phyloP scores from a whole-genome alignment of 768 basidiomycete genomes.

The Phaffia tasmanica region DNA sequence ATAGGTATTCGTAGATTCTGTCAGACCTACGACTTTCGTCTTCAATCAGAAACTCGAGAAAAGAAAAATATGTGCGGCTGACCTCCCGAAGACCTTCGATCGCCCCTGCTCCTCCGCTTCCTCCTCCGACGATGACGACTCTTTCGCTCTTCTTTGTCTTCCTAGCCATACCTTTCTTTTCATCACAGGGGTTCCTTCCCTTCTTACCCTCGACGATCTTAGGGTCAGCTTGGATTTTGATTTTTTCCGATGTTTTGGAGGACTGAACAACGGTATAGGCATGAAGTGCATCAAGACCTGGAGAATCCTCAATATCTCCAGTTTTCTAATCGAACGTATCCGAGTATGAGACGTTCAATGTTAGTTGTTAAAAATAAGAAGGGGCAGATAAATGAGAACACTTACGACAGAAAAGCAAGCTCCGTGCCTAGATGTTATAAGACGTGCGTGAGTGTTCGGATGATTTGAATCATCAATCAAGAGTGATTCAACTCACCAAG shows the following conservation, averaged over 20 bases:
- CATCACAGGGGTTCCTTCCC: constrained; percentile 46
- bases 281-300: constrained; percentile 67
- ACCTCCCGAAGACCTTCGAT: constrained; percentile 76
- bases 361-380: background rate
- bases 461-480: background rate
- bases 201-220: constrained; percentile 57
- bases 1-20: constrained; percentile 8
- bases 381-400: background rate
- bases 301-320: constrained; percentile 60
- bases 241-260: constrained; percentile 52
- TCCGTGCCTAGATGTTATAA: constrained; percentile 4
- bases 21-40: background rate
- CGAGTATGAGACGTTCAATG: background rate
- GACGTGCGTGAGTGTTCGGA: background rate
- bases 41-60: background rate
- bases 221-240: constrained; percentile 61
- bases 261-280: constrained; percentile 52
- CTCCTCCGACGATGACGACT: constrained; percentile 77
- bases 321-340: background rate
- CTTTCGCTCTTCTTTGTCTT: constrained; percentile 48
- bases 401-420: constrained; percentile 8
- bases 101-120: constrained; percentile 62
- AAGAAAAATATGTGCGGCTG: constrained; percentile 20
- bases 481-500: background rate
- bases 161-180: constrained; percentile 25